A percentile compares a stretch with the other conserved stretches of the same genome.
These are phyloP conservation scores for Urochloa ruziziensis DNA, from an alignment of 176 grass and related monocot genomes.

Conservation along the genomic window DNA sequence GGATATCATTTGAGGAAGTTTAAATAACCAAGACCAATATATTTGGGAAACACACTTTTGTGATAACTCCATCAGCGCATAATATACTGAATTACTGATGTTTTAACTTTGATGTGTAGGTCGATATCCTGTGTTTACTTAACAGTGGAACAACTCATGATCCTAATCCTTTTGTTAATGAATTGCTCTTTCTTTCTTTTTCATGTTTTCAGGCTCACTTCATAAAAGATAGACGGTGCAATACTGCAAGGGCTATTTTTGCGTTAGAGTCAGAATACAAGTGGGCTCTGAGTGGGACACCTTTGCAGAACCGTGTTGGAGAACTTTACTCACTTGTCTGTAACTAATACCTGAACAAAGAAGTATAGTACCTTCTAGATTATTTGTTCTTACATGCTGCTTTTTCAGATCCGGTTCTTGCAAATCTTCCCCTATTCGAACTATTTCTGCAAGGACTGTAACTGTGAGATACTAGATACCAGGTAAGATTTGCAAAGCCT, in stretches of 20 bases:
- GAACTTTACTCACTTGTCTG: slow-evolving; percentile 96
- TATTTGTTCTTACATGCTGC: slow-evolving; percentile 24
- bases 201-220: slow-evolving; percentile 69
- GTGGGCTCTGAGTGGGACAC: slow-evolving; percentile 99
- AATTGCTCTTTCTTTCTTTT: slow-evolving; percentile 21
- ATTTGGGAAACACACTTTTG: not conserved
- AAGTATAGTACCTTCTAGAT: slow-evolving; percentile 20
- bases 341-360: slow-evolving; percentile 9
- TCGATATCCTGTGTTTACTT: not conserved
- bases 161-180: not conserved
- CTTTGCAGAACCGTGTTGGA: slow-evolving; percentile 94
- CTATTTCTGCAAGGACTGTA: slow-evolving; percentile 96
- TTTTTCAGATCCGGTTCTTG: slow-evolving; percentile 86
- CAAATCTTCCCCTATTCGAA: slow-evolving; percentile 87
- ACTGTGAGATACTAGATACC: slow-evolving; percentile 74
- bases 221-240: slow-evolving; percentile 86
- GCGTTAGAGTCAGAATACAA: slow-evolving; percentile 74
- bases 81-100: not conserved
- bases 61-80: not conserved
- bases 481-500: slow-evolving; percentile 39
- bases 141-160: not conserved
- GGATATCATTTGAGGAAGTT: not conserved
- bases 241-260: slow-evolving; percentile 94
- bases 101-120: not conserved
- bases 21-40: not conserved